Percentiles rank a stretch among this genome's conserved stretches.
Evolutionary conservation across 768 basidiomycete genomes (phyloP).

Genomic region (Russula griseocarnosa): DNA sequence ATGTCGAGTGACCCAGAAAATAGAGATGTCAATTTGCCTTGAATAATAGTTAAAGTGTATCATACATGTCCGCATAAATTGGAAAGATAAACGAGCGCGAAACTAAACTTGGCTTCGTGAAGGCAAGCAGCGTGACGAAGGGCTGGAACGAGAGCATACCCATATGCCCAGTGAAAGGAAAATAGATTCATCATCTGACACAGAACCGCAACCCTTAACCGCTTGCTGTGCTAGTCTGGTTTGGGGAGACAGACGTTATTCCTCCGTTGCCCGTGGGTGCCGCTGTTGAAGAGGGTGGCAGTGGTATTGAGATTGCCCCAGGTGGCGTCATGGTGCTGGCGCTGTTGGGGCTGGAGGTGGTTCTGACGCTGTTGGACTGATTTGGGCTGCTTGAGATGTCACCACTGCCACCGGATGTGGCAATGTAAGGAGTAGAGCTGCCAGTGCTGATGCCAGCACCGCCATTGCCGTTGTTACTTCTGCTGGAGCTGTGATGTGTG

Average conservation of each 20-base stretch:
- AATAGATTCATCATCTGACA: background rate
- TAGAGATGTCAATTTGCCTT: background rate
- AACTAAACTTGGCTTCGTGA: background rate
- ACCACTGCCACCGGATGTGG: no score
- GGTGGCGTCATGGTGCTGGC: no score
- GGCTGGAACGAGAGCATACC: background rate
- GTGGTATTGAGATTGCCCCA: no score
- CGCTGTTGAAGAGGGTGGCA: no score
- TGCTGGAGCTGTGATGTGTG: conserved; percentile 29
- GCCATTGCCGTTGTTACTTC: background rate
- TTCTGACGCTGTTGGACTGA: no score
- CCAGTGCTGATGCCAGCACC: no score
- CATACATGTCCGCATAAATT: conserved; percentile 11
- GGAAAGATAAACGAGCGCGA: background rate
- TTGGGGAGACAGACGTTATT: no score
- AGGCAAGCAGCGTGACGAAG: background rate
- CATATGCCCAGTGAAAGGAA: background rate
- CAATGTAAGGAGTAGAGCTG: no score
- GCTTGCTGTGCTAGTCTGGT: no score
- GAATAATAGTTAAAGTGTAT: background rate
- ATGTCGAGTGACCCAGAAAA: background rate
- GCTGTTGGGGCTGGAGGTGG: no score
- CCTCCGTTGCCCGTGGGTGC: no score
- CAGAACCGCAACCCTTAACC: background rate
- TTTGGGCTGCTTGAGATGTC: no score